Base-by-base conservation (phyloP, 371 early-diverging fungal genomes). In the Apophysomyces ossiformis region DNA sequence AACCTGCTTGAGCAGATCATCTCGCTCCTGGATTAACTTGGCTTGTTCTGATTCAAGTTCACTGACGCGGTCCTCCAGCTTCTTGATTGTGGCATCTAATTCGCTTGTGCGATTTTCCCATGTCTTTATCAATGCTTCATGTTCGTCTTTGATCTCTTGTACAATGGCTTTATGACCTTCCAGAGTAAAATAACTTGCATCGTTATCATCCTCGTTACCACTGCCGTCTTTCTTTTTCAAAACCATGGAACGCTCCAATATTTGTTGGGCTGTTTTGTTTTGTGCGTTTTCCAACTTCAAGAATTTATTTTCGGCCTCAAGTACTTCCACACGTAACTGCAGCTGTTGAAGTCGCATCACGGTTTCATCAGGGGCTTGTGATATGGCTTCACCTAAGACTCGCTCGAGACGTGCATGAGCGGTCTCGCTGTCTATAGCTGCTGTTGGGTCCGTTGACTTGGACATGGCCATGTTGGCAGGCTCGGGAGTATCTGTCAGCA, bases 21-120 rank as follows among this genome's bases (percentile, higher is more conserved):
- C 83, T 8, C 85, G 70, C 65, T 91, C 90, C 68, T 89, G 89
- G 7, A 75, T 68, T 44, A 91, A 70, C 0, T 70, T 67, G 5
- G 82, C 58, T 16, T 89, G 85, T 47, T 90, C 89, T 13, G 86
- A 67, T 61, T 90, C 90, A 26, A 90, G 66, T 36, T 87, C 86
- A 8, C 61, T 63, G 37, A 84, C 71, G 5, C 69, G 65, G 7
- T 67, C 63, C 21, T 81, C 82, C 4, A 79, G 59, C 37, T 75
- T 71, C 63, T 75, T 65, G 12, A 76, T 69, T 11, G 71, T 60
- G 57, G 69, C 65, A 38, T 54, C 37, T 47, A 66, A 43, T 32
- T 63, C 62, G 5, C 63, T 67, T 36, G 61, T 44, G 45, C 71
- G 68, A 16, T 57, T 57, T 18, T 69, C 65, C 73, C 77, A 76